Conservation (phyloP, 306 rosid species). For the Rosa chinensis region DNA sequence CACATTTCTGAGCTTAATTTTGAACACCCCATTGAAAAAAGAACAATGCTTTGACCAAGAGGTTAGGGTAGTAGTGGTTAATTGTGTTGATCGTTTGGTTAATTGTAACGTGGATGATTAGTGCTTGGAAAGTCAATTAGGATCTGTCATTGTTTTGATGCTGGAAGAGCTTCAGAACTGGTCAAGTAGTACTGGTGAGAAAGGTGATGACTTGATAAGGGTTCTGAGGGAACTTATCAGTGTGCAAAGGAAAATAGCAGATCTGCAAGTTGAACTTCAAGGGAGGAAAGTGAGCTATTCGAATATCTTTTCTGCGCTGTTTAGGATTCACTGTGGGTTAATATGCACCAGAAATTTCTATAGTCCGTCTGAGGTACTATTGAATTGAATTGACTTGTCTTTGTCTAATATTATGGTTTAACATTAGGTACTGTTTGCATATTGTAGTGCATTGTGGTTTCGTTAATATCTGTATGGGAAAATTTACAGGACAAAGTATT, state of each 20-base stretch:
- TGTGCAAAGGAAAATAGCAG: conserved; percentile 88
- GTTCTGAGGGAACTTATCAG: conserved; percentile 80
- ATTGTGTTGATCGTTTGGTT: background rate
- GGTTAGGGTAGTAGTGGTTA: background rate
- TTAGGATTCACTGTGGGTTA: background rate
- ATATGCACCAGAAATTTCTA: too few relatives aligned
- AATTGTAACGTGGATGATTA: conserved; percentile 2
- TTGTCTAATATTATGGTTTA: too few relatives aligned
- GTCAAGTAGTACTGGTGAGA: conserved; percentile 56
- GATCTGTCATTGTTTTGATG: conserved; percentile 6
- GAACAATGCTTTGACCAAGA: background rate
- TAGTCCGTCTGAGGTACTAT: too few relatives aligned
- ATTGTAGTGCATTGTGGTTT: too few relatives aligned
- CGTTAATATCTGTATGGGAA: too few relatives aligned
- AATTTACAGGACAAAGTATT: too few relatives aligned
- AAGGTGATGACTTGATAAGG: conserved; percentile 76
- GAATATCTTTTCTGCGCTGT: background rate
- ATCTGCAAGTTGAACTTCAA: conserved; percentile 98
- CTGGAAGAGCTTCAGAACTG: conserved; percentile 68
- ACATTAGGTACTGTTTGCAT: too few relatives aligned
- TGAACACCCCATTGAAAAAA: background rate
- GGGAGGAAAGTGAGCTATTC: conserved; percentile 71
- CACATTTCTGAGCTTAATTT: background rate
- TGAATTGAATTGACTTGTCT: too few relatives aligned
- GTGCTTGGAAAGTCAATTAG: background rate